Conservation (phyloP, 352 stramenopile genomes). For the Phytophthora quininea region DNA sequence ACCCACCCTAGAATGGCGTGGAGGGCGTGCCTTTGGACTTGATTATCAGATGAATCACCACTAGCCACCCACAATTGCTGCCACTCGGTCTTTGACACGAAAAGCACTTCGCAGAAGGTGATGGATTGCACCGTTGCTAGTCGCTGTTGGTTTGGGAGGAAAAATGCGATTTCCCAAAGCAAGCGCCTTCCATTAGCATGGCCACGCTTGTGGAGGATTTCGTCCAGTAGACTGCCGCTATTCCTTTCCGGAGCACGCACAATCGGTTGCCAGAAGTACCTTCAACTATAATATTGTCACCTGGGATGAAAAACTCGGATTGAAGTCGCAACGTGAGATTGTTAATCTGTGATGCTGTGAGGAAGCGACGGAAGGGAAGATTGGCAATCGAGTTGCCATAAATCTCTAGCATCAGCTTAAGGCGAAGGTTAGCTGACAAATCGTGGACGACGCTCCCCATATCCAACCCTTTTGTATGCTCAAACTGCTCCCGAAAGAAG, state of each 20-base stretch:
- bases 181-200: conserved; percentile 27
- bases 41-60: conserved; percentile 40
- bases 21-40: conserved; percentile 61
- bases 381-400: conserved; percentile 54
- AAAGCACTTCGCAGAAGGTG: conserved; percentile 63
- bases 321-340: conserved; percentile 54
- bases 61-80: conserved; percentile 53
- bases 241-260: conserved; percentile 63
- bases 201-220: conserved; percentile 13
- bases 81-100: conserved; percentile 66
- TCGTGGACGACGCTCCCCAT: conserved; percentile 62
- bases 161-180: conserved; percentile 77
- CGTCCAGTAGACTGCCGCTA: conserved; percentile 52
- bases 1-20: conserved; percentile 73
- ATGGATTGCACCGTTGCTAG: conserved; percentile 67
- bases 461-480: conserved; percentile 66
- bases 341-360: conserved; percentile 55
- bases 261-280: conserved; percentile 53
- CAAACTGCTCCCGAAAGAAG: conserved; percentile 70
- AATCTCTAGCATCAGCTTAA: conserved; percentile 75
- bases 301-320: conserved; percentile 56
- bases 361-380: conserved; percentile 53
- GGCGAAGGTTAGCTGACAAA: conserved; percentile 60
- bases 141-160: conserved; percentile 59
- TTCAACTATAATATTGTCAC: conserved; percentile 30